A percentile compares a stretch with the other conserved stretches of the same genome.
Conservation (phyloP, 768 basidiomycete genomes). For the Lentinula aciculospora region DNA sequence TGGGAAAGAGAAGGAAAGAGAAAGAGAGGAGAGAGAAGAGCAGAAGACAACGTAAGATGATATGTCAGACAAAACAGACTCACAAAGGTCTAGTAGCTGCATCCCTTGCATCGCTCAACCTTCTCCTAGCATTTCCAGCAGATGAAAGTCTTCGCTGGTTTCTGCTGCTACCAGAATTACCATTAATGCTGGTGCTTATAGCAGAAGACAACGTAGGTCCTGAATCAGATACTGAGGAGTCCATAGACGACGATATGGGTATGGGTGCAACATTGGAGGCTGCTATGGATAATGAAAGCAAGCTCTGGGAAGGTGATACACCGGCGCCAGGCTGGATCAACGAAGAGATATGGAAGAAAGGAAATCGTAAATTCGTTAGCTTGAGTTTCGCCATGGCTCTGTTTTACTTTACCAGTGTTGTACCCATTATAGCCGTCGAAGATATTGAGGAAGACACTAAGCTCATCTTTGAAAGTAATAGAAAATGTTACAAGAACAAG, state of each 20-base stretch:
- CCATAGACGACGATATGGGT: conserved; percentile 18
- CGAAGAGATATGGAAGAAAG: neutral
- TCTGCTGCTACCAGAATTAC: conserved; percentile 19
- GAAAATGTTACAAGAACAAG: neutral
- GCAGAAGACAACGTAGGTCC: neutral
- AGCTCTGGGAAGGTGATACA: conserved; percentile 25
- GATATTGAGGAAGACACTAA: neutral
- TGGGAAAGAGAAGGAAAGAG: too few relatives aligned
- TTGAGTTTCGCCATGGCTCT: neutral
- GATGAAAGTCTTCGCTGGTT: conserved; percentile 71
- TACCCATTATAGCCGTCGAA: neutral
- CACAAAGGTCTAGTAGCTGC: conserved; percentile 71
- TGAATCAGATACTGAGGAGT: neutral
- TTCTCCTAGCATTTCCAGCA: conserved; percentile 60
- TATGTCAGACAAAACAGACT: conserved; percentile 25
- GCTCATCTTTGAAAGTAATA: neutral
- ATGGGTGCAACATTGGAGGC: conserved; percentile 49
- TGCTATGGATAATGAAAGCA: conserved; percentile 66
- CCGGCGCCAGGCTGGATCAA: neutral
- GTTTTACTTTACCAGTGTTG: neutral
- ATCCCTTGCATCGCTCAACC: conserved; percentile 76
- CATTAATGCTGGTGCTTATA: conserved; percentile 8
- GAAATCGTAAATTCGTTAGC: neutral
- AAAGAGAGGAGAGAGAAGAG: conserved; percentile 6
- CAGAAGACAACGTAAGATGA: conserved; percentile 10